phyloP scores from a whole-genome alignment of 345 rosid genomes.

The Noccaea caerulescens region DNA sequence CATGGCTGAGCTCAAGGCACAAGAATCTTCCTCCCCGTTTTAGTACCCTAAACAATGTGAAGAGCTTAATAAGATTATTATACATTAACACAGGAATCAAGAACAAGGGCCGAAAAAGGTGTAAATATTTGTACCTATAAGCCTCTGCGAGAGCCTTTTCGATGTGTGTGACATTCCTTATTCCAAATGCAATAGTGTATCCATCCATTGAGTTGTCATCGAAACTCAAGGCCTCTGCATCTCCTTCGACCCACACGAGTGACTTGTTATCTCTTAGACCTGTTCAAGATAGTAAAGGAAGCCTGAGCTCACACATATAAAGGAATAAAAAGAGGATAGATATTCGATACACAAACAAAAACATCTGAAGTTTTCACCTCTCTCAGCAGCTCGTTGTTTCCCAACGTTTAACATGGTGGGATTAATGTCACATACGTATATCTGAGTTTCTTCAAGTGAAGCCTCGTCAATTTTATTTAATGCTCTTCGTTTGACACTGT shows the following conservation, averaged over 20 bases:
- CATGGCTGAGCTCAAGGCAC: constrained; percentile 95
- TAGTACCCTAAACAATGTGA: constrained; percentile 62
- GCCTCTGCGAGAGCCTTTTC: constrained; percentile 95
- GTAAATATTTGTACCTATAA: constrained; percentile 51
- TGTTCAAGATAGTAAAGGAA: constrained; percentile 19
- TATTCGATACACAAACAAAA: constrained; percentile 11
- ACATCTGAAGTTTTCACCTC: constrained; percentile 54
- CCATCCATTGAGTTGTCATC: constrained; percentile 84
- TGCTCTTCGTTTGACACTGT: constrained; percentile 63
- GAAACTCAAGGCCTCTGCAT: constrained; percentile 87
- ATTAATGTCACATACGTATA: constrained; percentile 90
- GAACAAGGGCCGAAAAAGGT: constrained; percentile 4
- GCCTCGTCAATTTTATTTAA: constrained; percentile 61
- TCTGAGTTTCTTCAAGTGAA: constrained; percentile 73
- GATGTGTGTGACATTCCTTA: constrained; percentile 94
- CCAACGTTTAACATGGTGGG: constrained; percentile 92
- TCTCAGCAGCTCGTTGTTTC: constrained; percentile 73
- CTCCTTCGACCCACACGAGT: constrained; percentile 87
- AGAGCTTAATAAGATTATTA: constrained; percentile 10
- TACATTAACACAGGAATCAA: neutral
- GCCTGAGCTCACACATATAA: constrained; percentile 14
- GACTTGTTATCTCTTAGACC: constrained; percentile 60
- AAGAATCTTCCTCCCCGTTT: constrained; percentile 93
- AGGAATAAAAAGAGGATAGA: neutral
- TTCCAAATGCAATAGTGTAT: constrained; percentile 96